Evolutionary conservation across 2,329 filamentous ascomycete species (phyloP).

Genomic region (Emergomyces orientalis): DNA sequence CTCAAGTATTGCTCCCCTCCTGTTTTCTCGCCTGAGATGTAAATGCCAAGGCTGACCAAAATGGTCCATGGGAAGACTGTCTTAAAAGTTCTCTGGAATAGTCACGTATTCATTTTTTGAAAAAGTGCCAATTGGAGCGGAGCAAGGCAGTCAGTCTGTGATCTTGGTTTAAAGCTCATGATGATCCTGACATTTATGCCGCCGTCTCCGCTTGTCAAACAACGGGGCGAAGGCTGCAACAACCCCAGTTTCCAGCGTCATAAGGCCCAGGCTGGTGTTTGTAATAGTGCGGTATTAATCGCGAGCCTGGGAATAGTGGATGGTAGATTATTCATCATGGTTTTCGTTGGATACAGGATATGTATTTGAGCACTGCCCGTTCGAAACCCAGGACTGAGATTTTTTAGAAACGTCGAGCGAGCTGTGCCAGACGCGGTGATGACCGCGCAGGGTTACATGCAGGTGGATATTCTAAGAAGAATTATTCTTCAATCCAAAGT

Average conservation of each 20-base stretch:
- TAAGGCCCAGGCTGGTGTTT: too few species aligned
- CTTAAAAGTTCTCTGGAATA: neutral
- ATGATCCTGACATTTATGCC: constrained; percentile 37
- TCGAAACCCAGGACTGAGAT: too few species aligned
- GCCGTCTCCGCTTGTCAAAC: constrained; percentile 28
- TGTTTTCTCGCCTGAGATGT: neutral
- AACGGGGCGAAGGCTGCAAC: constrained; percentile 38
- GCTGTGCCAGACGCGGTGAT: neutral
- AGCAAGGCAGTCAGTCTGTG: neutral
- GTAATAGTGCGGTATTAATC: constrained; percentile 16
- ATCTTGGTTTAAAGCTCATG: constrained; percentile 21
- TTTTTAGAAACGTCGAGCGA: neutral
- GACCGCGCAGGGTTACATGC: neutral
- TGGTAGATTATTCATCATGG: neutral
- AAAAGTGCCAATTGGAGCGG: neutral
- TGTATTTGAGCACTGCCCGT: too few species aligned
- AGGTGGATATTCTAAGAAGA: neutral
- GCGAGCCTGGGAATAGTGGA: neutral
- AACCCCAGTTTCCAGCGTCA: too few species aligned
- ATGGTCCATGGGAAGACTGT: neutral
- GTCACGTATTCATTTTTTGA: neutral
- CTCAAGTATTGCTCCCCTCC: neutral
- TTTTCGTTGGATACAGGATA: neutral
- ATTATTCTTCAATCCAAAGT: too few species aligned
- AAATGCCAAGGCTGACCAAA: too few species aligned